Evolutionary conservation across 2,329 filamentous ascomycete genomes (phyloP), one percentile per base, ranked within the genome.

Genomic region (Raffaelea arxii): DNA sequence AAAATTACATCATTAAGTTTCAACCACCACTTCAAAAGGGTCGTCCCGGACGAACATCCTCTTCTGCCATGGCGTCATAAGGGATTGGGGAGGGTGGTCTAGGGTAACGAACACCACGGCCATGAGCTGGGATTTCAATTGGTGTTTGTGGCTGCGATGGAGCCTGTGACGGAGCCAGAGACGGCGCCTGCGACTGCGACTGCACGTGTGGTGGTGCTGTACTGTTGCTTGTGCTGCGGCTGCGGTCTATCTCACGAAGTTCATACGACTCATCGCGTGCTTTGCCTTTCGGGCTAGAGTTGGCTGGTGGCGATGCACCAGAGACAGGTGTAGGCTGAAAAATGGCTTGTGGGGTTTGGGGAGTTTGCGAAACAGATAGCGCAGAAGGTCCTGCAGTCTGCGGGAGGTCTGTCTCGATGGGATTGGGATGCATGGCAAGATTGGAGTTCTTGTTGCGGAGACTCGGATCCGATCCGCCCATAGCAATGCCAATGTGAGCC

Each of bases 251-350:
- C 46, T 70, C 62, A 25, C 68, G 63, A 56, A 77, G 59, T 60
- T 78, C 74, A 45, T 73, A 77, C 4, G 63, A 62, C 49, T 74
- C 70, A 9, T 56, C 56, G 2, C 41, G 44, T 9, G 53, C 49
- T 52, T 72, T 74, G 11, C 69, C 69, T 53, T 73, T 72, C n/a
- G n/a, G n/a, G n/a, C n/a, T n/a, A n/a, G n/a, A n/a, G n/a, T n/a
- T n/a, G 53, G 57, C 18, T 65, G n/a, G 19, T 30, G 5, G 19
- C 11, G n/a, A n/a, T n/a, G n/a, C n/a, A 18, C 32, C 32, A 36
- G 32, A 36, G 16, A 16, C 16, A 16, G 27, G 27, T 32, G 27
- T 32, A 10, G 27, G 9, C 27, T 32, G 10, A 16, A 32, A 32
- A 16, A 9, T 16, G 27, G 27, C 27, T 32, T 32, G n/a, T n/a